Base-by-base conservation (phyloP, 1,284 basidiomycete genomes). In the Rhodotorula glutinis region DNA sequence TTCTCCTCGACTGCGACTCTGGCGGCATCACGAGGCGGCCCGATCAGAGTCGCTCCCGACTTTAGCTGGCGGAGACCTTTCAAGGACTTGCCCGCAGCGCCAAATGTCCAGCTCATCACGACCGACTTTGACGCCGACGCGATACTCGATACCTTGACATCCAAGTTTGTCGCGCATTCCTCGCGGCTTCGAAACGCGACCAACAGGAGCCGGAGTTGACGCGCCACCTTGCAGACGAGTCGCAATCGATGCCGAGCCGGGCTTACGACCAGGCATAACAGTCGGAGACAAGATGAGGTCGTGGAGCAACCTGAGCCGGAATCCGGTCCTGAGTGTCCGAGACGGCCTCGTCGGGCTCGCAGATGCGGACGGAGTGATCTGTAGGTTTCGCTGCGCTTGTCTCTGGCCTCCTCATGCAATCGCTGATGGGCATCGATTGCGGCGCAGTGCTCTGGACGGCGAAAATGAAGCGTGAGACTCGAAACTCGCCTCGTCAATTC, bases 61-160 rank as follows among this genome's bases (percentile, higher is more conserved):
- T 57, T 57, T 14, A 11, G 3, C 33, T 63, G 62, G 56, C 49
- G 56, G 9, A 47, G 11, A 10, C 41, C 51, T 21, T 63, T 33
- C 51, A 33, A 25, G 7, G 29, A 29, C 13, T 33, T 19, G 21
- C 38, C 8, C 2, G n/a, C 21, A 51, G 51, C 17, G 8, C n/a
- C 25, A 14, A 51, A 51, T 4, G 51, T 63, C 25, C 23, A 38
- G 30, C 25, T 58, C 17, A 47, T 59, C 23, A 27, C 30, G 43
- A 63, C 43, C 21, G 41, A 57, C 10, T 57, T 47, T 30, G 56
- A 58, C 17, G 62, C 56, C n/a, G 56, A 57, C 19, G 27, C 21
- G 2, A 40, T 53, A 10, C 56, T 63, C 33, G 51, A 53, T 14
- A 53, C 49, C 8, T 13, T 53, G n/a, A 53, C 49, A 4, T n/a